These are phyloP conservation scores for Solanum hybrid DNA, from an alignment of 305 asterid genomes.

Conservation along the genomic window DNA sequence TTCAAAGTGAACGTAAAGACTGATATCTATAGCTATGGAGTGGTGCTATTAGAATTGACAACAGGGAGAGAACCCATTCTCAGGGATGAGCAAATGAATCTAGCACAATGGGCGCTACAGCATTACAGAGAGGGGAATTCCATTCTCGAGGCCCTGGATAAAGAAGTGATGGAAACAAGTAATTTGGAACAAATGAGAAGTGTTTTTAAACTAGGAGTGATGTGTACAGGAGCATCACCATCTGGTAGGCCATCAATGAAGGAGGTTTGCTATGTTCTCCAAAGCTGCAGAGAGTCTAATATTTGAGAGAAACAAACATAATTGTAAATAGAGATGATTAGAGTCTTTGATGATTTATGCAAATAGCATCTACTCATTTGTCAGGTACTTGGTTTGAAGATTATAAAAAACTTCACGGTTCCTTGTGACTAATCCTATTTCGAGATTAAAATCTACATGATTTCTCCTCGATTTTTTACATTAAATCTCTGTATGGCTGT, in stretches of 20 bases:
- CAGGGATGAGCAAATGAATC: constrained; percentile 54
- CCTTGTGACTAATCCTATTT: background rate
- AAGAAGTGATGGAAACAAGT: constrained; percentile 43
- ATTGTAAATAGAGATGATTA: background rate
- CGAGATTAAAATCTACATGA: background rate
- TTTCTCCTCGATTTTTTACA: background rate
- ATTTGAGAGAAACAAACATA: background rate
- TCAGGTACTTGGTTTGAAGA: background rate
- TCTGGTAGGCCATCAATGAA: constrained; percentile 37
- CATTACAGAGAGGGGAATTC: constrained; percentile 34
- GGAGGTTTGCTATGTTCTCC: background rate
- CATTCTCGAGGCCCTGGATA: constrained; percentile 35
- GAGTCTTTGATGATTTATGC: background rate
- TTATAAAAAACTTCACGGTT: too few relatives aligned
- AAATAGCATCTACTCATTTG: background rate
- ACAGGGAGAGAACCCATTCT: constrained; percentile 63
- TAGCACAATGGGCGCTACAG: constrained; percentile 70
- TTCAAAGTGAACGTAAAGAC: constrained; percentile 66
- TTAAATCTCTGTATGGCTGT: background rate
- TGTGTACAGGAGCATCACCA: constrained; percentile 53
- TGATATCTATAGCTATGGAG: constrained; percentile 86
- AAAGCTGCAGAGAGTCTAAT: background rate
- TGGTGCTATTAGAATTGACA: constrained; percentile 60
- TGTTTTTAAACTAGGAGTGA: constrained; percentile 59
- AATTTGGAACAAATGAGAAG: constrained; percentile 48